Evolutionary conservation across 2,329 filamentous ascomycete species (phyloP).

Genomic region (Leptoxyphium fumago): DNA sequence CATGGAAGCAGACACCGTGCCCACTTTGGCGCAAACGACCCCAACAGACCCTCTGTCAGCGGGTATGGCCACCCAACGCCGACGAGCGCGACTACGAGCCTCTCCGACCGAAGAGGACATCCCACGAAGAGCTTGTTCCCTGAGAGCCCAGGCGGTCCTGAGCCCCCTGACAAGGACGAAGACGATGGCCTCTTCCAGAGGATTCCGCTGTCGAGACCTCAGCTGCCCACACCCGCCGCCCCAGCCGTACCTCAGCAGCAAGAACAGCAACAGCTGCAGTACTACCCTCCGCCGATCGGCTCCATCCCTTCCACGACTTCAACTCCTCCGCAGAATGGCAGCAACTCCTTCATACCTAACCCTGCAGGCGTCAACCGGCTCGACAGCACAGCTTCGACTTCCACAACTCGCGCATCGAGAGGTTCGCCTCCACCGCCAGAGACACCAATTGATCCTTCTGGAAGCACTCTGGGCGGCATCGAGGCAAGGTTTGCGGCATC

Average conservation of each 20-base stretch:
- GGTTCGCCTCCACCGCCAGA: constrained; percentile 92
- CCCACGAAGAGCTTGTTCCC: constrained; percentile 62
- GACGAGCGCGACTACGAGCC: constrained; percentile 30
- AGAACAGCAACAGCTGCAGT: constrained; percentile 40
- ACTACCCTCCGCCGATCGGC: constrained; percentile 41
- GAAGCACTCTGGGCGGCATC: constrained; percentile 47
- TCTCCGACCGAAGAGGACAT: constrained; percentile 73
- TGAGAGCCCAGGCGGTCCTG: constrained; percentile 59
- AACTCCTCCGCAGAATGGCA: constrained; percentile 7
- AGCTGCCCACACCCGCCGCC: constrained; percentile 4
- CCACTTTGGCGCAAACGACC: constrained; percentile 33
- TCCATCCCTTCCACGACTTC: constrained; percentile 10
- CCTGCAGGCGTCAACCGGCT: constrained; percentile 44
- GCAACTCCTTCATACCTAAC: constrained; percentile 36
- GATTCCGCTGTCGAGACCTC: constrained; percentile 24
- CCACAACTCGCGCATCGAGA: constrained; percentile 78
- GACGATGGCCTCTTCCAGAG: constrained; percentile 60
- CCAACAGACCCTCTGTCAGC: constrained; percentile 31
- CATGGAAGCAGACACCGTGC: constrained; percentile 16
- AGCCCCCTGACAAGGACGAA: constrained; percentile 54
- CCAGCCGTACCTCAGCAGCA: constrained; percentile 9
- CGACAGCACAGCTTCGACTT: constrained; percentile 77
- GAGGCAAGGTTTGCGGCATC: constrained; percentile 84
- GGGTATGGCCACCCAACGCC: constrained; percentile 27
- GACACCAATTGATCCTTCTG: constrained; percentile 52